phyloP scores from a whole-genome alignment of 2,329 filamentous ascomycete species.

The Apiospora phragmitis region DNA sequence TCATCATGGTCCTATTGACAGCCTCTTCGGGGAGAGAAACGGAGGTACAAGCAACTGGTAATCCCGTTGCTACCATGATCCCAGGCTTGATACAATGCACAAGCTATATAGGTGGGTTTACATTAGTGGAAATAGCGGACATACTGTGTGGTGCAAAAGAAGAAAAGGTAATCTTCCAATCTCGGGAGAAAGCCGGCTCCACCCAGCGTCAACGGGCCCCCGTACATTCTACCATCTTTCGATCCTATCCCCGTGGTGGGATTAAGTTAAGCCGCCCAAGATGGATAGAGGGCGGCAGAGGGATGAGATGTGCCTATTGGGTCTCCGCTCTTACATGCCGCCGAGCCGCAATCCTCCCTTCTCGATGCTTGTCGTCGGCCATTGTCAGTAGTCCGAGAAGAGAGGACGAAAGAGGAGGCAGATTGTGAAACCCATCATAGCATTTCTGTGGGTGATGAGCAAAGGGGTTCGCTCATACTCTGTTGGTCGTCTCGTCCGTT shows the following conservation, averaged over 20 bases:
- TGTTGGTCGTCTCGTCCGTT: neutral
- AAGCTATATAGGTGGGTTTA: neutral
- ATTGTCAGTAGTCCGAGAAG: neutral
- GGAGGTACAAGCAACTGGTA: neutral
- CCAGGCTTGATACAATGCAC: neutral
- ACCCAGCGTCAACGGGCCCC: neutral
- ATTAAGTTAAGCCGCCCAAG: neutral
- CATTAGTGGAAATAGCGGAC: neutral
- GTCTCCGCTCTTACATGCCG: neutral
- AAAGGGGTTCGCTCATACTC: neutral
- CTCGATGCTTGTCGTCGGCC: neutral
- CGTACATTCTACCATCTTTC: neutral
- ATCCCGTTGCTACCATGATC: neutral
- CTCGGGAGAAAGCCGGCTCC: neutral
- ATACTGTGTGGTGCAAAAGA: neutral
- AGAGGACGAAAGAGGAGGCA: neutral
- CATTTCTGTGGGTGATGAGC: neutral
- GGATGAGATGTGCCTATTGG: neutral
- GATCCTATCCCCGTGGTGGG: neutral
- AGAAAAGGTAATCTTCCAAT: slow-evolving; percentile 6
- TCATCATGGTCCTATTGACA: neutral
- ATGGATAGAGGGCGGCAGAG: neutral
- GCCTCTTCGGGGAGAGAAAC: neutral
- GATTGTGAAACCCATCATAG: neutral
- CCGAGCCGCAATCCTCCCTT: neutral